Evolutionary conservation across 2,329 filamentous ascomycete species (phyloP).

Genomic region (Colletotrichum graminicola): DNA sequence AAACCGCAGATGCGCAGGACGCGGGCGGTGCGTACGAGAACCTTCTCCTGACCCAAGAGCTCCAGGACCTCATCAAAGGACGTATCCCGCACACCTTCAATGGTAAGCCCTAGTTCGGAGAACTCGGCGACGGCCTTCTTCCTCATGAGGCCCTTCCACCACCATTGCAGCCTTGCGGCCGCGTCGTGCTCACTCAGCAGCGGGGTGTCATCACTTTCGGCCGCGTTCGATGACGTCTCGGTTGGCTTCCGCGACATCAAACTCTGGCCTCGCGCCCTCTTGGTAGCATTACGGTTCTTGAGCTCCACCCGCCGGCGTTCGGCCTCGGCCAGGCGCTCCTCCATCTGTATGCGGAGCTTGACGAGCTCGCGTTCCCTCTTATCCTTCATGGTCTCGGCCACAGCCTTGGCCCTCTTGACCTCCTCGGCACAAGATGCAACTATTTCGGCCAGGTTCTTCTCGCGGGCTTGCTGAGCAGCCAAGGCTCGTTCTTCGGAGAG

Average conservation of each 20-base stretch:
- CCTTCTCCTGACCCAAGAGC: constrained; percentile 74
- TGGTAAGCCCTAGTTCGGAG: constrained; percentile 73
- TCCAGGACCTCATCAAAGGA: constrained; percentile 81
- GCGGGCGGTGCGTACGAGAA: constrained; percentile 74
- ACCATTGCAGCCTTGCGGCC: constrained; percentile 74
- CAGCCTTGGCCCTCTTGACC: constrained; percentile 83
- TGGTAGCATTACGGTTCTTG: constrained; percentile 65
- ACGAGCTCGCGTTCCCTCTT: constrained; percentile 80
- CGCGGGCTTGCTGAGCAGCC: constrained; percentile 81
- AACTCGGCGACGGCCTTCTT: constrained; percentile 75
- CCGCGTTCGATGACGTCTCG: constrained; percentile 61
- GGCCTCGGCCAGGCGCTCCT: constrained; percentile 83
- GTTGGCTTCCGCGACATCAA: constrained; percentile 63
- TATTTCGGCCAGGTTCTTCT: constrained; percentile 85
- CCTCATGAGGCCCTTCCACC: constrained; percentile 73
- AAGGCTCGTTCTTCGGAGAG: constrained; percentile 81
- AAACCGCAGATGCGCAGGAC: constrained; percentile 78
- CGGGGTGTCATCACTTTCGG: constrained; percentile 57
- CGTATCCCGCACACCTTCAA: constrained; percentile 77
- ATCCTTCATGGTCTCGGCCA: constrained; percentile 86
- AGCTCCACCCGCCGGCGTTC: constrained; percentile 78
- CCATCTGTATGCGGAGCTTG: constrained; percentile 79
- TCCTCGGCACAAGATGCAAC: constrained; percentile 86
- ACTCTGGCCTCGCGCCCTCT: constrained; percentile 67
- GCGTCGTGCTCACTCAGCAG: constrained; percentile 71